Evolutionary conservation across 148 eudicot species (phyloP).

Genomic region (Fagopyrum esculentum): DNA sequence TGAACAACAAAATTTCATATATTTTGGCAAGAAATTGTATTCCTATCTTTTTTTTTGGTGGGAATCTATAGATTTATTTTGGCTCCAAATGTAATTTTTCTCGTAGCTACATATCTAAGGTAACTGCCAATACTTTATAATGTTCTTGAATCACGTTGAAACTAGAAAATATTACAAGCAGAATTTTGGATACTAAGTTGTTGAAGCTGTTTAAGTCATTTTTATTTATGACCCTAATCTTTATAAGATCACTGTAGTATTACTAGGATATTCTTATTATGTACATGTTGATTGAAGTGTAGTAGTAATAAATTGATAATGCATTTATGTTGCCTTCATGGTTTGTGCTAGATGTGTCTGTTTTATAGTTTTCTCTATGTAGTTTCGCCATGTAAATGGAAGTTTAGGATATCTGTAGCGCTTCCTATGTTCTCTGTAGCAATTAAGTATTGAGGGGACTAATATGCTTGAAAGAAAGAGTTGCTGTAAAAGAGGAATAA

Average conservation of each 20-base stretch:
- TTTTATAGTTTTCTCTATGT: not conserved
- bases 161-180: not conserved
- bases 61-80: not conserved
- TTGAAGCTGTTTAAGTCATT: not conserved
- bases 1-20: too few species aligned
- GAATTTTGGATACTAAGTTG: not conserved
- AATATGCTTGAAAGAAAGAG: not conserved
- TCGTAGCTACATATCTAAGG: slow-evolving; percentile 29
- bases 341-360: not conserved
- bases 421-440: not conserved
- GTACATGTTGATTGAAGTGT: not conserved
- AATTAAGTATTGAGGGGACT: not conserved
- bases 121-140: slow-evolving; percentile 13
- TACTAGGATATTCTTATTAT: not conserved
- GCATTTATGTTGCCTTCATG: not conserved
- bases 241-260: not conserved
- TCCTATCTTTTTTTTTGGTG: too few species aligned
- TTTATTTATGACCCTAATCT: not conserved
- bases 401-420: not conserved
- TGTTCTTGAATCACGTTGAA: not conserved
- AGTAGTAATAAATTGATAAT: too few species aligned
- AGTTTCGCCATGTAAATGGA: not conserved
- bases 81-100: not conserved
- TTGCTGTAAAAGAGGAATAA: not conserved
- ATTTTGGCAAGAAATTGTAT: too few species aligned